Evolutionary conservation across 805 yeast genomes (phyloP), one percentile per base, ranked within the genome.

Genomic region (Sungouiozyma ichnusensis): DNA sequence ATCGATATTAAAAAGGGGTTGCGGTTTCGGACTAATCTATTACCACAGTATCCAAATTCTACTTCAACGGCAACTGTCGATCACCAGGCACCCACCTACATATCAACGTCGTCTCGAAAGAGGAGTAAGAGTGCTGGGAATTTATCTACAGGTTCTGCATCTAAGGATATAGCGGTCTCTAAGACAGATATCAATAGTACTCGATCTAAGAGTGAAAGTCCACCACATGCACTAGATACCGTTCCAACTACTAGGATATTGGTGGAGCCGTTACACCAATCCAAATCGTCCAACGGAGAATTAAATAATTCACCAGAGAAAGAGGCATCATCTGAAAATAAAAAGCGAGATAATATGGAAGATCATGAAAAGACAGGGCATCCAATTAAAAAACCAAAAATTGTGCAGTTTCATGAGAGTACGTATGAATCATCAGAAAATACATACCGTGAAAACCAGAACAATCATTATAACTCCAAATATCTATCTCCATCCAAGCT

Each of bases 1-100:
- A 75, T 76, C 49, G 80, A 74, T 49, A 52, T 77, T 3, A 73
- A 69, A 46, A 70, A 71, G 48, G 74, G 71, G 4, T 62, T 57
- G 17, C 60, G 52, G 19, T 68, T 73, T 47, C 67, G 66, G 35
- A 33, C 51, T 16, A 41, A 50, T 3, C 49, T 57, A 11, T 50
- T 68, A 14, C 63, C 63, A 29, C 44, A 44, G 34, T 34, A 33
- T 41, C 19, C 45, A 42, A 27, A 38, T 42, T 20, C 43, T 19
- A 31, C 14, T 35, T 27, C 31, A 5, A 3, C 17, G 27, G n/a
- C 9, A 36, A 37, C 17, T 16, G 31, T 5, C 27, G 33, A 16
- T 32, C 27, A 29, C 13, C 19, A 18, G 36, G 16, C n/a, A n/a
- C n/a, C 27, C 39, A 16, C 19, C 2, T 9, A 9, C 16, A 2